Base-by-base conservation (phyloP, 306 rosid genomes). In the Cicer judaicum region DNA sequence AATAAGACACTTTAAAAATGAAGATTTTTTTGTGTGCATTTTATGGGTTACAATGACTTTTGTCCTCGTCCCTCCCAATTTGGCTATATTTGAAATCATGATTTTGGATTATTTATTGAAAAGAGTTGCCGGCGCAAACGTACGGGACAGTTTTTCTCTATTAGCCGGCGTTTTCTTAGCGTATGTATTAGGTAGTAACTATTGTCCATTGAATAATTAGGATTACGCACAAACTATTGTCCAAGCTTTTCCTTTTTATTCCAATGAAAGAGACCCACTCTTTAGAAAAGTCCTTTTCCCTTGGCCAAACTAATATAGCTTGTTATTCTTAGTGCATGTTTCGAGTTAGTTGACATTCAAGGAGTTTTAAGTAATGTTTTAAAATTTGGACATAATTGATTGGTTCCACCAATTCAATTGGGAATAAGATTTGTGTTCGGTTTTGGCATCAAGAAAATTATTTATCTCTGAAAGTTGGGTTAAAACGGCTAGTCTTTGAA, bases 61-160 rank as follows among this genome's bases (percentile, higher is more conserved):
- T 62, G 46, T 62, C n/a, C 41, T 6, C 16, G 16, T 34, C 43
- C 8, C 65, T 60, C 65, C 65, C 65, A 60, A 7, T 60, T 60
- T 60, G 43, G 63, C 36, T 10, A 10, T 42, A 60, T 12, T 41
- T 64, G 7, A 10, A 64, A 64, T 24, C 64, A 10, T 12, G 12
- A 13, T 7, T 34, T 36, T 12, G 3, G 3, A 7, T 10, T 11
- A 11, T 34, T 10, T 11, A 11, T 34, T 1, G 10, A 34, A 60
- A 60, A 39, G 29, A 15, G 49, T 14, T 63, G 68, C 49, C 49
- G 68, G 29, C 68, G 4, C 2, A 12, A 13, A 14, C 2, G n/a
- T 13, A 47, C 12, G 53, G 16, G 57, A 14, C 24, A 16, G 29
- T 8, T 54, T 54, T 2, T 7, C 34, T 16, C 1, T 54, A 16